These are phyloP conservation scores for Lophium mytilinum DNA, from an alignment of 495 filamentous ascomycete species.

Conservation along the genomic window DNA sequence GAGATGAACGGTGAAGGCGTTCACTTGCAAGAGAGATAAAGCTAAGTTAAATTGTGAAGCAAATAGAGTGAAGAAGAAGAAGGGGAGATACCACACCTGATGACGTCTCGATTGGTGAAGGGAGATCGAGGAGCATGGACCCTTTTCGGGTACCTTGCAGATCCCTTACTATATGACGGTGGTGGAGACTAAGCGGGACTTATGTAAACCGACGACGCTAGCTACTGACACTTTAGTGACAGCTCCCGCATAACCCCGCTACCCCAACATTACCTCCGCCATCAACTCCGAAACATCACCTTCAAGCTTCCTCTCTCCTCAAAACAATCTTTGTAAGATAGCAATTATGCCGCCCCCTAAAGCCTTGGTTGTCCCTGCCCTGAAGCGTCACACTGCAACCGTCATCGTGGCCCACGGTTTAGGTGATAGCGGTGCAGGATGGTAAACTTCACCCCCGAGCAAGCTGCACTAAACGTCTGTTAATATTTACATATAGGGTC, in stretches of 20 bases:
- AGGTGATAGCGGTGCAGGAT: conserved; percentile 59
- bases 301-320: neutral
- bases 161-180: no score
- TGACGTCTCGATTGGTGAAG: no score
- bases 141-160: no score
- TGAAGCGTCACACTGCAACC: conserved; percentile 84
- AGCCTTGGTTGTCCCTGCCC: conserved; percentile 75
- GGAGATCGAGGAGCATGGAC: no score
- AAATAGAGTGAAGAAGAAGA: neutral
- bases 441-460: conserved; percentile 15
- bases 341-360: conserved; percentile 44
- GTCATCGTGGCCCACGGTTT: conserved; percentile 91
- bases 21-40: no score
- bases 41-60: neutral
- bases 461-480: neutral
- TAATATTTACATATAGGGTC: conserved; percentile 41
- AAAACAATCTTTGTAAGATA: neutral
- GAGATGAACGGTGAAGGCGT: no score
- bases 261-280: neutral
- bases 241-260: neutral
- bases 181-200: no score
- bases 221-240: no score
- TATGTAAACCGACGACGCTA: no score
- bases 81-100: no score
- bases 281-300: neutral